These are phyloP conservation scores for Tarenaya hassleriana DNA, from an alignment of 345 rosid genomes.

Conservation along the genomic window DNA sequence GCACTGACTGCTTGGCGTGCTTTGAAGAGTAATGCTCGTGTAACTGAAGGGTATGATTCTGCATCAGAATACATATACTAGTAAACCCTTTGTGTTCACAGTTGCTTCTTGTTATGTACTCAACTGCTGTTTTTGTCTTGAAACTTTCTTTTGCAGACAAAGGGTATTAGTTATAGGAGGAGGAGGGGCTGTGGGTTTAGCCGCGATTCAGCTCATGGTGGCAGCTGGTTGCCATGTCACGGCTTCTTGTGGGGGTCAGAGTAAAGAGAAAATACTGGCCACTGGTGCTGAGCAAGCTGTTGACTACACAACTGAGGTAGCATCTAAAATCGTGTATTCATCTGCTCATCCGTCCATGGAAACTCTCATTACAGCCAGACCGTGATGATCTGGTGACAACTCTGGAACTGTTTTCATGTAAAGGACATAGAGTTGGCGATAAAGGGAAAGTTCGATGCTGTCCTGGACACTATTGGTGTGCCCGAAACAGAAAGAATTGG, in stretches of 20 bases:
- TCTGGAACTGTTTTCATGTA: constrained; percentile 13
- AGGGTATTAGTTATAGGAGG: constrained; percentile 77
- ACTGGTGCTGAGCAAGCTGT: constrained; percentile 91
- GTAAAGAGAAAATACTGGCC: constrained; percentile 43
- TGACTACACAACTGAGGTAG: constrained; percentile 80
- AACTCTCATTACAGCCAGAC: constrained; percentile 3
- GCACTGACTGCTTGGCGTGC: constrained; percentile 98
- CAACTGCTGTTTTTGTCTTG: not conserved
- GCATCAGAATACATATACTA: not conserved
- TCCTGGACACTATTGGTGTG: constrained; percentile 89
- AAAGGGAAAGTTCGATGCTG: constrained; percentile 83
- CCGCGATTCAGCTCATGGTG: constrained; percentile 82
- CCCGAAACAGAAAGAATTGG: constrained; percentile 82
- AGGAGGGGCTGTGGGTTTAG: constrained; percentile 93
- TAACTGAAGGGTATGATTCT: constrained; percentile 66
- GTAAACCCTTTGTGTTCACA: not conserved
- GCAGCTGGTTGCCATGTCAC: constrained; percentile 72
- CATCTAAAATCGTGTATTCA: constrained; percentile 1
- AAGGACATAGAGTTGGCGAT: constrained; percentile 81
- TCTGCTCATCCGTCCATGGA: constrained; percentile 8
- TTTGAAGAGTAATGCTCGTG: constrained; percentile 79
- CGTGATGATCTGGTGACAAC: constrained; percentile 6
- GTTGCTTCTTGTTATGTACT: not conserved
- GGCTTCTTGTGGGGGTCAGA: constrained; percentile 77
- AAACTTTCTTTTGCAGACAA: constrained; percentile 46